Evolutionary conservation across 2,329 filamentous ascomycete genomes (phyloP).

Genomic region (Shiraia bambusicola): DNA sequence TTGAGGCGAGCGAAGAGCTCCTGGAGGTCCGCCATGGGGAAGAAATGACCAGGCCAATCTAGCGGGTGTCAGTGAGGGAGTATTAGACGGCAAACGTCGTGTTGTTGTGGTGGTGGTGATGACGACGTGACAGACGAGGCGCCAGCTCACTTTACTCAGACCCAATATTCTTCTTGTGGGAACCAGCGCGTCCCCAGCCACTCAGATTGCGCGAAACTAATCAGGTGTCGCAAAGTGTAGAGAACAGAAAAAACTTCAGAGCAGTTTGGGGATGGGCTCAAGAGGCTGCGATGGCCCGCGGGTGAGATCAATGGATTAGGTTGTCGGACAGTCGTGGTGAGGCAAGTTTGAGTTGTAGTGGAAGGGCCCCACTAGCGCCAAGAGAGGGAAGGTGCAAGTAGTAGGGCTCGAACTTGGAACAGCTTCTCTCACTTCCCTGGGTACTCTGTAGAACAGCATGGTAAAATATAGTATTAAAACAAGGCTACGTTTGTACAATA

Average conservation of each 20-base stretch:
- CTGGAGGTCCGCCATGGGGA: conserved; percentile 47
- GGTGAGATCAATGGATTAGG: conserved; percentile 6
- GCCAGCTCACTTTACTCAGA: conserved; percentile 30
- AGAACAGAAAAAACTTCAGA: conserved; percentile 10
- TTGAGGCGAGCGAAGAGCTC: conserved; percentile 48
- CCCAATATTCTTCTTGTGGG: conserved; percentile 33
- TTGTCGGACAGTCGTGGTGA: not conserved
- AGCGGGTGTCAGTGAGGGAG: conserved; percentile 12
- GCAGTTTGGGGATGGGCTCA: conserved; percentile 9
- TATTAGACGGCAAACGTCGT: conserved; percentile 9
- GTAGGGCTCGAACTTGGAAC: too few species aligned
- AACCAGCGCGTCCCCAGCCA: conserved; percentile 13
- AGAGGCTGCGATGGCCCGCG: conserved; percentile 18
- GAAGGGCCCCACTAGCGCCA: too few species aligned
- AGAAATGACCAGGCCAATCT: conserved; percentile 24
- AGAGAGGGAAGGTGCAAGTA: too few species aligned
- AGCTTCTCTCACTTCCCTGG: too few species aligned
- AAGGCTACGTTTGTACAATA: too few species aligned
- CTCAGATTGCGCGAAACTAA: conserved; percentile 10
- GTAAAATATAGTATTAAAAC: too few species aligned
- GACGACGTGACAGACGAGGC: conserved; percentile 10
- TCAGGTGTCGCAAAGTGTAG: conserved; percentile 3
- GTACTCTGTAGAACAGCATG: too few species aligned
- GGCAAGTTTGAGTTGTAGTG: too few species aligned
- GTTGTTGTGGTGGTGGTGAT: conserved; percentile 10